A percentile compares a stretch with the other conserved stretches of the same genome.
Conservation (phyloP, 148 eudicot species). For the Silene latifolia region DNA sequence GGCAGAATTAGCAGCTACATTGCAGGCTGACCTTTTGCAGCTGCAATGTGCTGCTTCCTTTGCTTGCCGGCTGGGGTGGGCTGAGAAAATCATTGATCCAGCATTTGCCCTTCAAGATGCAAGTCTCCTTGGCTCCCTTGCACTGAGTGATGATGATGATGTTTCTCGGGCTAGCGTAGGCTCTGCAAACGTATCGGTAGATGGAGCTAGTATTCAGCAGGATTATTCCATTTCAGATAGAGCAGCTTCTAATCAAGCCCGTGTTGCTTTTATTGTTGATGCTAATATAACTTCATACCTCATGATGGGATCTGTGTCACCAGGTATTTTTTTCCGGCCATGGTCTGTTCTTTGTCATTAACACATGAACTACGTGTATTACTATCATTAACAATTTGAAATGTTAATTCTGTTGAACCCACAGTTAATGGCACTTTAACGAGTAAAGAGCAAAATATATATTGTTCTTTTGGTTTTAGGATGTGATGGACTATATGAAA, state of each 20-base stretch:
- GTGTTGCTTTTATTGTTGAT: slow-evolving; percentile 96
- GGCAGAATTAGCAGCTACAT: slow-evolving; percentile 83
- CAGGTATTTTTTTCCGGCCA: slow-evolving; percentile 49
- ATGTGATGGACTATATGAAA: background rate
- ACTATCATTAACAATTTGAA: background rate
- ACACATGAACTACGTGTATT: background rate
- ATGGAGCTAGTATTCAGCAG: slow-evolving; percentile 44
- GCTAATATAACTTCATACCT: slow-evolving; percentile 98
- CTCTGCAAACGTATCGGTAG: slow-evolving; percentile 45
- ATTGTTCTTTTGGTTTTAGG: background rate
- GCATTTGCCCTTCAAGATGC: slow-evolving; percentile 79
- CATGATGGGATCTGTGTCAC: slow-evolving; percentile 99
- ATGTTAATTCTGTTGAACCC: background rate
- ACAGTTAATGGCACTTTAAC: background rate
- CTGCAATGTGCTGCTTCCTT: slow-evolving; percentile 97
- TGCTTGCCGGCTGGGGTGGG: slow-evolving; percentile 98
- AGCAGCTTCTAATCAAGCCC: slow-evolving; percentile 50
- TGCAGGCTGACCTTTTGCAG: slow-evolving; percentile 92
- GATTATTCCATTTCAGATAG: slow-evolving; percentile 56
- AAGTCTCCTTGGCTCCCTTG: slow-evolving; percentile 40
- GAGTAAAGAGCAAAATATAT: background rate
- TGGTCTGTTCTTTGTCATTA: slow-evolving; percentile 1
- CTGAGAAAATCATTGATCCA: slow-evolving; percentile 86
- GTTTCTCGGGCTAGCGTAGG: slow-evolving; percentile 49
- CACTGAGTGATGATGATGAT: slow-evolving; percentile 74